phyloP scores from a whole-genome alignment of 1,284 basidiomycete species.

The Tetrapyrgos nigripes region DNA sequence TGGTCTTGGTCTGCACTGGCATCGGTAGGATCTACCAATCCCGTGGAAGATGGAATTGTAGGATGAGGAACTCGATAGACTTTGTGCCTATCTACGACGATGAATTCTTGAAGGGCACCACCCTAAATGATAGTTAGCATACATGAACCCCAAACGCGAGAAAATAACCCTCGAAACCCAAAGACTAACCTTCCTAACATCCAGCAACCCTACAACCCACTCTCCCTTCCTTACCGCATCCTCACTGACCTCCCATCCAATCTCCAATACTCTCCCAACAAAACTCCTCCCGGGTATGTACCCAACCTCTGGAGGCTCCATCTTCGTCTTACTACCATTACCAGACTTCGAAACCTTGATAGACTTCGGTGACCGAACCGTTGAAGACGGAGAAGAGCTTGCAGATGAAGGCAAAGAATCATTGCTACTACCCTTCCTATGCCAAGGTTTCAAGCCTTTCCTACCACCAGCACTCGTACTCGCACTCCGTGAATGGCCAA shows the following conservation, averaged over 20 bases:
- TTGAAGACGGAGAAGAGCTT: too few species aligned
- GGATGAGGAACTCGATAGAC: conserved; percentile 75
- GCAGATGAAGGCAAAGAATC: neutral
- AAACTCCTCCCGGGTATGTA: conserved; percentile 86
- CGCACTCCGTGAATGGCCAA: conserved; percentile 23
- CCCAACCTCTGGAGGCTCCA: conserved; percentile 51
- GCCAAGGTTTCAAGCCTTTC: conserved; percentile 6
- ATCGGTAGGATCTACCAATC: conserved; percentile 1
- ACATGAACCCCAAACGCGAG: conserved; percentile 11
- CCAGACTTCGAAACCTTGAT: neutral
- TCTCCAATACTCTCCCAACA: conserved; percentile 80
- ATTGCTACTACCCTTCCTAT: conserved; percentile 9
- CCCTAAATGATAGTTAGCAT: conserved; percentile 50
- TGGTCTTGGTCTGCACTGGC: conserved; percentile 21
- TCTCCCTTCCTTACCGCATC: conserved; percentile 76
- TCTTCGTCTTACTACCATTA: neutral
- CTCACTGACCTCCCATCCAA: conserved; percentile 78
- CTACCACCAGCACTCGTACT: conserved; percentile 22
- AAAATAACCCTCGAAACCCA: conserved; percentile 12
- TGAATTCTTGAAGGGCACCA: conserved; percentile 85
- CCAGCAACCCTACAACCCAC: conserved; percentile 82
- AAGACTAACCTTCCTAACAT: conserved; percentile 73
- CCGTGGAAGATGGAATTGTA: conserved; percentile 24
- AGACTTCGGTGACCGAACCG: too few species aligned
- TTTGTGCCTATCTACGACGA: conserved; percentile 81